A percentile compares a stretch with the other conserved stretches of the same genome.
These are phyloP conservation scores for Rhodotorula sp. DNA, from an alignment of 1,284 basidiomycete genomes.

Conservation along the genomic window DNA sequence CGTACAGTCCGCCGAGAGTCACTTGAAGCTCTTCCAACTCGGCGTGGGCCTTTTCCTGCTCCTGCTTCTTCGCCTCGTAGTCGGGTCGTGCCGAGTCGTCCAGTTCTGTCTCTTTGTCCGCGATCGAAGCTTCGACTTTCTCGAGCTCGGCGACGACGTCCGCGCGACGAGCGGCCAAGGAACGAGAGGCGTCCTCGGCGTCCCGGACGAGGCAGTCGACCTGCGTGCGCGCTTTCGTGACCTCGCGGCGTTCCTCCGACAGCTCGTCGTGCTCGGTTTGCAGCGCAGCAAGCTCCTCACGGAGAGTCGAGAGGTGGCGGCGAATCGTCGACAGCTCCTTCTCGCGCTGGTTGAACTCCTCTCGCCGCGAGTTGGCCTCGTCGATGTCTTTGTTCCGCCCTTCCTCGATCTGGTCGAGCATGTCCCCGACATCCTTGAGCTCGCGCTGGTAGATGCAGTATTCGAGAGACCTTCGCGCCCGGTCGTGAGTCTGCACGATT, in stretches of 20 bases:
- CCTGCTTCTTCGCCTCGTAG: neutral
- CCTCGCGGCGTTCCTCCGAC: slow-evolving; percentile 41
- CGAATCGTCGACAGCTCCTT: slow-evolving; percentile 61
- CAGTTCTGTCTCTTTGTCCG: slow-evolving; percentile 3
- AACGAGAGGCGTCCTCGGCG: slow-evolving; percentile 56
- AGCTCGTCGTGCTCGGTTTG: slow-evolving; percentile 59
- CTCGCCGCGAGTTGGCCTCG: slow-evolving; percentile 71
- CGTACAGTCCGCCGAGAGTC: slow-evolving; percentile 68
- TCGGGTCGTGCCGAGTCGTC: neutral
- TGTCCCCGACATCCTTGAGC: slow-evolving; percentile 78
- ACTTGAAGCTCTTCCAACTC: slow-evolving; percentile 69
- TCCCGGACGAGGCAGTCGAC: slow-evolving; percentile 80
- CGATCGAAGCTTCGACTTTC: neutral
- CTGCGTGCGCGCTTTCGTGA: slow-evolving; percentile 57
- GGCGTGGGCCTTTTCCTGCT: slow-evolving; percentile 33
- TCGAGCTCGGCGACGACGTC: neutral
- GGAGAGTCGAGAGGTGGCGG: slow-evolving; percentile 68
- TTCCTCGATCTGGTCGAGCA: slow-evolving; percentile 63
- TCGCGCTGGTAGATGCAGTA: slow-evolving; percentile 92
- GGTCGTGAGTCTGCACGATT: slow-evolving; percentile 65
- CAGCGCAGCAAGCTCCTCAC: slow-evolving; percentile 69
- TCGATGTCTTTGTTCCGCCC: slow-evolving; percentile 80
- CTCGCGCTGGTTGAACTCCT: slow-evolving; percentile 78
- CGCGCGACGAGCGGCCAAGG: slow-evolving; percentile 2
- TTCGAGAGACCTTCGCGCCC: slow-evolving; percentile 89